Conservation (phyloP, 306 rosid species). For the Hippophae tibetana region DNA sequence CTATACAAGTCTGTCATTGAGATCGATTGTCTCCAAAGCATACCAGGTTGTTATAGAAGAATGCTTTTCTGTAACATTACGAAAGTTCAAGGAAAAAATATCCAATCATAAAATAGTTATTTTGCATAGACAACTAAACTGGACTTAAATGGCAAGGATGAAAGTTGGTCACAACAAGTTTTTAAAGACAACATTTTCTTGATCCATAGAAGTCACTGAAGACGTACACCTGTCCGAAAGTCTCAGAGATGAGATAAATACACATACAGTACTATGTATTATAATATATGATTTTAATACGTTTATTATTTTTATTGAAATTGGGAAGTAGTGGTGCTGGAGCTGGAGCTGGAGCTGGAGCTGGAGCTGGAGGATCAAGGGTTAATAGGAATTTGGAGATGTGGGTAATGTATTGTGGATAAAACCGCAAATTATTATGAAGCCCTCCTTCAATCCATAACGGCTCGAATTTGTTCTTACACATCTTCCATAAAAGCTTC, state of each 20-base stretch:
- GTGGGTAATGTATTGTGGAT: conserved; percentile 76
- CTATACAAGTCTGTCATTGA: background rate
- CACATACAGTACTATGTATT: too few relatives aligned
- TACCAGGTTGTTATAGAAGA: conserved; percentile 32
- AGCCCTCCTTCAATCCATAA: conserved; percentile 90
- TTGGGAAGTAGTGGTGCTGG: too few relatives aligned
- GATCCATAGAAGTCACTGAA: conserved; percentile 50
- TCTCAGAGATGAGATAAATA: conserved; percentile 22
- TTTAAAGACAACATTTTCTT: conserved; percentile 40
- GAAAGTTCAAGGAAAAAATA: background rate
- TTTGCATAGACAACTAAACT: background rate
- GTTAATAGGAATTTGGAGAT: conserved; percentile 71
- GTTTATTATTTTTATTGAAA: too few relatives aligned
- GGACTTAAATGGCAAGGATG: background rate
- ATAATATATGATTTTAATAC: too few relatives aligned
- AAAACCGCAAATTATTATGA: conserved; percentile 78
- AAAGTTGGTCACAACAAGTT: conserved; percentile 3
- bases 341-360: too few relatives aligned
- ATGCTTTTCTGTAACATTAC: conserved; percentile 48
- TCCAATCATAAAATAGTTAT: background rate
- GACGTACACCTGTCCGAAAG: conserved; percentile 80
- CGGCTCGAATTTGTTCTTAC: conserved; percentile 88
- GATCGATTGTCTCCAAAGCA: conserved; percentile 3
- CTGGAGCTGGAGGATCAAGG: conserved; percentile 23
- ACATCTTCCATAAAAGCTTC: conserved; percentile 87